Base-by-base conservation (phyloP, 495 filamentous ascomycete species). In the Penicillium roqueforti region DNA sequence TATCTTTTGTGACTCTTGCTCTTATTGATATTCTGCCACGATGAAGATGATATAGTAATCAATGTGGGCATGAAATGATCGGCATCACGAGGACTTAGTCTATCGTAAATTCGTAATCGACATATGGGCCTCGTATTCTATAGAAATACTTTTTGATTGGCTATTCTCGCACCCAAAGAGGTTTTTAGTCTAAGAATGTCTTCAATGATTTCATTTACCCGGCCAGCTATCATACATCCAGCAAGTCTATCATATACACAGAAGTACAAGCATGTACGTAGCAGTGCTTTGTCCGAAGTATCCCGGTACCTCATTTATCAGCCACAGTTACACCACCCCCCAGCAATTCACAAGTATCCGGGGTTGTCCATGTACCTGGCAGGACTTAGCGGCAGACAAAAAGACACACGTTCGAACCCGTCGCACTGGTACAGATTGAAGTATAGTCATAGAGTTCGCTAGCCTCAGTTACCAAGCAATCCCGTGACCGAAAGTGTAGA, bases 31-130 rank as follows among this genome's bases (percentile, higher is more conserved):
- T 59, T 25, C 28, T 39, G 42, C 54, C 45, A 60, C 18, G 54
- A 65, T 60, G 53, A 60, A 58, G 60, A 60, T 46, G 54, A 58
- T 49, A 55, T 54, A 54, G 62, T 58, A 39, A 58, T 56, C 47
- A 63, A 62, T 55, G 45, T 55, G 49, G 57, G 55, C 51, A 57
- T 65, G 51, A 36, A 18, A 10, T 28, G 19, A 9, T 10, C 23
- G 11, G 44, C 41, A 38, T 61, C 47, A 34, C 40, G 25, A 51
- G 19, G 22, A 45, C 37, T 43, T 36, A 0, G 6, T 36, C 20
- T 49, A 47, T 25, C 16, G 37, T 26, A 31, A 20, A 31, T 19
- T 25, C 16, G 37, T 26, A 31, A 20, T 39, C 26, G n/a, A 53
- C 31, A 28, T 25, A 36, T 29, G 28, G n/a, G 32, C 14, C 6